Evolutionary conservation across 768 basidiomycete genomes (phyloP).

Genomic region (Tylopilus felleus): DNA sequence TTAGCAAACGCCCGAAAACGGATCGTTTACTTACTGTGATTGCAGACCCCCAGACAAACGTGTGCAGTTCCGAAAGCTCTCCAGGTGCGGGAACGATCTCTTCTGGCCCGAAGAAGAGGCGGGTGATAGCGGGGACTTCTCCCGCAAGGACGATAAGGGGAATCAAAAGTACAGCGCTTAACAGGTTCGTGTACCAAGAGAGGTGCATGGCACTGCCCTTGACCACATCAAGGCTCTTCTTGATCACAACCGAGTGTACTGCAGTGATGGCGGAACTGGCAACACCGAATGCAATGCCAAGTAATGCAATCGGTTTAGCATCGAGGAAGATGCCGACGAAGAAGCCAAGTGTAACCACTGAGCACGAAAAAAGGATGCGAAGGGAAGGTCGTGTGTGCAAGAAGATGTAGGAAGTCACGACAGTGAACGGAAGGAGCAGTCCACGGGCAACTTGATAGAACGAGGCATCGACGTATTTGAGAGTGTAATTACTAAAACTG

Average conservation of each 20-base stretch:
- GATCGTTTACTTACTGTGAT: conserved; percentile 58
- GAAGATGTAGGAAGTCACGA: conserved; percentile 77
- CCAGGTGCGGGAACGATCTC: conserved; percentile 38
- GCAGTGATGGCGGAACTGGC: conserved; percentile 84
- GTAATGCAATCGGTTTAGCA: conserved; percentile 48
- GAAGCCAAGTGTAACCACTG: conserved; percentile 87
- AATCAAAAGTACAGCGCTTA: conserved; percentile 68
- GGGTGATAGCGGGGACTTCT: conserved; percentile 62
- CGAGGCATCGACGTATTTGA: conserved; percentile 92
- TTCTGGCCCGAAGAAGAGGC: conserved; percentile 52
- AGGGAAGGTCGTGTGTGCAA: conserved; percentile 75
- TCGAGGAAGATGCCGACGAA: conserved; percentile 86
- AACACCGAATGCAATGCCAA: conserved; percentile 80
- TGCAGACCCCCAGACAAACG: conserved; percentile 74
- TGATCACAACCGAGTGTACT: conserved; percentile 91
- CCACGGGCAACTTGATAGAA: conserved; percentile 97
- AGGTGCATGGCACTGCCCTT: conserved; percentile 81
- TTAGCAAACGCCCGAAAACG: neutral
- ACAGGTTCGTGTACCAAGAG: conserved; percentile 88
- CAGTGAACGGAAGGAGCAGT: conserved; percentile 90
- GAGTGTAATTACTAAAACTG: conserved; percentile 86
- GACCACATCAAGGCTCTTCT: conserved; percentile 75
- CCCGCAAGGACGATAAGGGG: conserved; percentile 75
- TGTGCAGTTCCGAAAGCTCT: conserved; percentile 47
- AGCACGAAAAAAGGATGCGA: conserved; percentile 70